Evolutionary conservation across 1,284 basidiomycete genomes (phyloP), one percentile per base, ranked within the genome.

Genomic region (Agroathelia rolfsii): DNA sequence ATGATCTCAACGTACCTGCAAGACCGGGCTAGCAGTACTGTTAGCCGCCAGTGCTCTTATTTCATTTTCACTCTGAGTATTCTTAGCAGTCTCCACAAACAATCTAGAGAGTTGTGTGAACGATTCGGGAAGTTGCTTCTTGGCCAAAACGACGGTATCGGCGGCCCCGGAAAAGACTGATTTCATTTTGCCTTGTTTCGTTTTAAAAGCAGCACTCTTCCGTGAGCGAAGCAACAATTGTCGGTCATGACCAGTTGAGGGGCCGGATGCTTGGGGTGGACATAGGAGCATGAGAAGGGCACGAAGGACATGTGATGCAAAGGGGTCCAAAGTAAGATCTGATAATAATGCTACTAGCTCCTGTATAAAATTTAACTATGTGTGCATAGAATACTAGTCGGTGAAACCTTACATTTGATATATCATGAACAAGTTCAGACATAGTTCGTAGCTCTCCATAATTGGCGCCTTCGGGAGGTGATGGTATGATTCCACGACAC

Each of bases 291-390:
- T 52, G 5, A 95, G 66, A 1, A 95, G 58, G 11, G 81, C 74
- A 22, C 89, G 78, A 30, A 93, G 44, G 23, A 89, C 84, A 45
- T 94, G 92, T 0, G 90, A 90, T 16, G 79, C 88, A 48, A 90
- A 92, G 12, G 81, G 76, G 46, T 92, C 77, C 58, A 80, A 73
- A 21, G 92, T 57, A 19, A 93, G 67, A 4, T 62, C 59, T 0
- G 75, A 58, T 15, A 90, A 59, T 4, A 56, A 56, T 1, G 81
- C 74, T 1, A 76, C 49, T 16, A 90, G 45, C 64, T 89, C 87
- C 78, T 88, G 41, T 2, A 33, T 8, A 36, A 21, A 19, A 8
- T 33, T 30, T 35, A 19, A 41, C 24, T 26, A 33, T 35, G 20
- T 29, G 18, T 35, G 12, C 41, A 14, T 10, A 32, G 34, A 3